Evolutionary conservation across 73 alveolate genomes (phyloP), one percentile per base, ranked within the genome.

Genomic region (Paramecium primaurelia): DNA sequence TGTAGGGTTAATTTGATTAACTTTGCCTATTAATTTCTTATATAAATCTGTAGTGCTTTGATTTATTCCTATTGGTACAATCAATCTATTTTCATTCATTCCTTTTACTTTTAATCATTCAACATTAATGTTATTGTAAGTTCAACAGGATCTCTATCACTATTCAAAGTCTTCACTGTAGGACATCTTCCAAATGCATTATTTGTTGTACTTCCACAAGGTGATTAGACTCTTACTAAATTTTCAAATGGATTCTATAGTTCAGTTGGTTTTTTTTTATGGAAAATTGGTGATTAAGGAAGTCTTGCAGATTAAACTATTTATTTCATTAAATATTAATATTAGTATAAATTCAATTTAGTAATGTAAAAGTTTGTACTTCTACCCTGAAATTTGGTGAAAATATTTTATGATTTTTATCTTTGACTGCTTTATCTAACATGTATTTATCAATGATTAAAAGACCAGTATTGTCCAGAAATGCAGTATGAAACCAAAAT

Each of bases 401-500:
- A 51, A 84, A 95, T 0, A 40, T 88, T 20, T 71, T 85, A 59
- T 95, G 92, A 26, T 94, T 95, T 85, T 89, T 94, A 86, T 96
- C 99, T 77, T 93, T 94, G 59, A 95, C 93, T 8, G 98, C 98
- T 51, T 92, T 93, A 86, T 97, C 99, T 16, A 96, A 92, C 97
- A 93, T 93, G 16, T 86, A 86, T 68, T 96, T 97, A 30, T 95
- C 93, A 59, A 97, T 92, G 4, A 83, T 51, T 30, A 96, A 68
- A 3, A 96, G 91, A 16, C 98, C 98, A 30, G 92, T 84, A 20
- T 77, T 20, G 16, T 96, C 97, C 5, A 97, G 68, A 91, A 97
- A 97, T 42, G 95, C 49, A 28, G 98, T 95, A 75, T 97, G 92
- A 86, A 97, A 96, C 99, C 99, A 97, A 91, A 97, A 96, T 58